Evolutionary conservation across 805 yeast genomes (phyloP).

Genomic region (Yarrowia phangngaensis): DNA sequence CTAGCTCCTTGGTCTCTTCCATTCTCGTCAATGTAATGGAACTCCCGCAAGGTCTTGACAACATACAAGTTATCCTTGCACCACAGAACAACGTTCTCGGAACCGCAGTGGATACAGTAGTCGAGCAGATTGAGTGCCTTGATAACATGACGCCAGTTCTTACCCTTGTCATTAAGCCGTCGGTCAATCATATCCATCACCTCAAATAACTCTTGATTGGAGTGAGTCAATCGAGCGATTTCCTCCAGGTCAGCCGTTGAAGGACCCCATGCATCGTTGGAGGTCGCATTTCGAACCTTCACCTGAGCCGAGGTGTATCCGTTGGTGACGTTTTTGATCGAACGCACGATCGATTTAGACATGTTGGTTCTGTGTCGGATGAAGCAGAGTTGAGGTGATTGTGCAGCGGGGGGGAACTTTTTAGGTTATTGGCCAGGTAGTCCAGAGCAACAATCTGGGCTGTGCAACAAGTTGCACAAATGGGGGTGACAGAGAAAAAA

Average conservation of each 20-base stretch:
- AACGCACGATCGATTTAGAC: slow-evolving; percentile 64
- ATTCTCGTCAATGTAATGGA: slow-evolving; percentile 71
- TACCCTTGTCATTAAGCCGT: slow-evolving; percentile 90
- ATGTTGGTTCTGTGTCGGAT: slow-evolving; percentile 2
- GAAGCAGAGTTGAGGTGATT: slow-evolving; percentile 14
- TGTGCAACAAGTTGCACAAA: background rate
- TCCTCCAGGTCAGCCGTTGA: slow-evolving; percentile 77
- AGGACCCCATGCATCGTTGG: slow-evolving; percentile 86
- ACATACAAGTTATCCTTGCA: slow-evolving; percentile 82
- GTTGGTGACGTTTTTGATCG: slow-evolving; percentile 81
- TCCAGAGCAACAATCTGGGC: background rate
- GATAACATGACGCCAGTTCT: slow-evolving; percentile 94
- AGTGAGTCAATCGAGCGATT: slow-evolving; percentile 65
- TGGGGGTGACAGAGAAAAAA: background rate
- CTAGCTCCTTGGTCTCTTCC: slow-evolving; percentile 85
- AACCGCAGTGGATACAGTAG: slow-evolving; percentile 77
- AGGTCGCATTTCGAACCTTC: slow-evolving; percentile 82
- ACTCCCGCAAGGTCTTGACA: slow-evolving; percentile 85
- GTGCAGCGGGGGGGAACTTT: slow-evolving; percentile 23
- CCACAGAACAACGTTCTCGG: slow-evolving; percentile 89
- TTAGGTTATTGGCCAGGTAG: background rate
- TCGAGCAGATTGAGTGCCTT: slow-evolving; percentile 87
- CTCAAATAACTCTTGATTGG: slow-evolving; percentile 66
- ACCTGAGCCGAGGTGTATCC: slow-evolving; percentile 87
- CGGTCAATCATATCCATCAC: slow-evolving; percentile 92